Evolutionary conservation across 1,284 basidiomycete genomes (phyloP).

Genomic region (Apiotrichum domesticum): DNA sequence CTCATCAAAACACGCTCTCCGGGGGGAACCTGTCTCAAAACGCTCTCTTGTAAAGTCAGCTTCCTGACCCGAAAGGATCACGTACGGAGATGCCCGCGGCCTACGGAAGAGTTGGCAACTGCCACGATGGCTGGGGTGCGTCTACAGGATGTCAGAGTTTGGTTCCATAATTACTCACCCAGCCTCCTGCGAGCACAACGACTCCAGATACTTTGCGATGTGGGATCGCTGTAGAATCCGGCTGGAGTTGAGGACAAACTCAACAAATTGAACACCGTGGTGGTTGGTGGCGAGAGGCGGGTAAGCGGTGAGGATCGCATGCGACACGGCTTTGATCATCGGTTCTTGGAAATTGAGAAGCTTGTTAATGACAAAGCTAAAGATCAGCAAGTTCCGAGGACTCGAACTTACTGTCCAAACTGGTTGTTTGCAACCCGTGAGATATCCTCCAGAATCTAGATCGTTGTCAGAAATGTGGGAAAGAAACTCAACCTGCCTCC

Average conservation of each 20-base stretch:
- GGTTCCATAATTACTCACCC: conserved; percentile 24
- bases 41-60: background rate
- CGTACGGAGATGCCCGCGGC: conserved; percentile 37
- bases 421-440: conserved; percentile 39
- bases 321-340: conserved; percentile 21
- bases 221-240: conserved; percentile 18
- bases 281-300: conserved; percentile 41
- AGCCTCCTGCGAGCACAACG: conserved; percentile 31
- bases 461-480: too few relatives aligned
- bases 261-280: conserved; percentile 42
- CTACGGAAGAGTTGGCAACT: conserved; percentile 41
- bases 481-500: conserved; percentile 22
- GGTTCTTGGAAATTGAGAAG: conserved; percentile 28
- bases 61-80: background rate
- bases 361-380: conserved; percentile 39
- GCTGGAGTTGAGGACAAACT: conserved; percentile 30
- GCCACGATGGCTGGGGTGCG: conserved; percentile 38
- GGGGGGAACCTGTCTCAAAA: conserved; percentile 21
- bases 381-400: background rate
- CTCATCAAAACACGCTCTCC: conserved; percentile 23
- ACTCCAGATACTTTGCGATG: conserved; percentile 35
- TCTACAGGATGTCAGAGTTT: conserved; percentile 13
- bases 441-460: conserved; percentile 34
- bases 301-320: conserved; percentile 36
- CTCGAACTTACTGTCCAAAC: conserved; percentile 36